phyloP scores from a whole-genome alignment of 2,329 filamentous ascomycete species.

The Mollisia scopiformis region DNA sequence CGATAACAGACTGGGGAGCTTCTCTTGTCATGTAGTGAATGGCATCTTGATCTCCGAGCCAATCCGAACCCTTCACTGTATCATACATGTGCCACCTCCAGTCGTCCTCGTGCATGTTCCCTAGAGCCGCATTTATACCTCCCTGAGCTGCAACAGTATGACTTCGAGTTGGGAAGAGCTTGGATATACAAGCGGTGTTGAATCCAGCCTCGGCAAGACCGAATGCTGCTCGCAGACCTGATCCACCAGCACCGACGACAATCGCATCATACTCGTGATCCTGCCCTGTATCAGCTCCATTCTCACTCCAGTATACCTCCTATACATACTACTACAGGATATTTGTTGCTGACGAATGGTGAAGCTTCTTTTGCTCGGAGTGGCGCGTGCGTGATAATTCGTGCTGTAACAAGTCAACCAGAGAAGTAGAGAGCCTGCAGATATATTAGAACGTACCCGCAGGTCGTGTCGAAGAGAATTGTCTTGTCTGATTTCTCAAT shows the following conservation, averaged over 20 bases:
- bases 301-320: not conserved
- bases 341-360: conserved; percentile 84
- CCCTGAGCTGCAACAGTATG: conserved; percentile 84
- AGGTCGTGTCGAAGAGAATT: conserved; percentile 86
- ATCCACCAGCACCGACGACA: conserved; percentile 84
- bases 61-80: conserved; percentile 96
- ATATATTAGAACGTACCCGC: conserved; percentile 59
- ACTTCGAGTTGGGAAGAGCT: conserved; percentile 76
- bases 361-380: conserved; percentile 93
- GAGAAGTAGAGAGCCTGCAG: not conserved
- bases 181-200: conserved; percentile 85
- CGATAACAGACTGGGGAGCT: conserved; percentile 87
- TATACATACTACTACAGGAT: conserved; percentile 79
- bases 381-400: conserved; percentile 83
- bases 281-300: conserved; percentile 45
- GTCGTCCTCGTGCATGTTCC: conserved; percentile 98
- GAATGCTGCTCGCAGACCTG: conserved; percentile 81
- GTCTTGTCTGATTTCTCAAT: conserved; percentile 65
- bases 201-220: conserved; percentile 87
- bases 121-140: conserved; percentile 85
- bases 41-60: conserved; percentile 95
- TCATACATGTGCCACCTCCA: conserved; percentile 99
- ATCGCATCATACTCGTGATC: conserved; percentile 99
- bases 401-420: conserved; percentile 54
- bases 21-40: conserved; percentile 99